phyloP scores from a whole-genome alignment of 371 early-diverging fungal species.

The Smittium culicis region DNA sequence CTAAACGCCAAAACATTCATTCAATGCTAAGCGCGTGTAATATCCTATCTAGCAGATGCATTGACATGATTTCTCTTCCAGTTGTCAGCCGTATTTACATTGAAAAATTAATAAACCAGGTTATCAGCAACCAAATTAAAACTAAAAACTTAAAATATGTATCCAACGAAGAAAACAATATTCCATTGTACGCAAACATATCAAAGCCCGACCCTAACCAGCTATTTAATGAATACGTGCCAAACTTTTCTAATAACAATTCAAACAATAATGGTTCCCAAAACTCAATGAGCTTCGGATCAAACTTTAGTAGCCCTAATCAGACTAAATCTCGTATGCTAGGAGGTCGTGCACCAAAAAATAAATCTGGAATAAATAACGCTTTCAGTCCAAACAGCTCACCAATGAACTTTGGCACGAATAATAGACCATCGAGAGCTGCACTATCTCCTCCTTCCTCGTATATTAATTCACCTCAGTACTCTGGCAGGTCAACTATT shows the following conservation, averaged over 20 bases:
- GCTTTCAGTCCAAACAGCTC: background rate
- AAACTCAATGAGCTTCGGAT: background rate
- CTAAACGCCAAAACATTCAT: constrained; percentile 50
- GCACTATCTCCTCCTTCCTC: background rate
- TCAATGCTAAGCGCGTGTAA: constrained; percentile 44
- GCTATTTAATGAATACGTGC: background rate
- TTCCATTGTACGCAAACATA: constrained; percentile 7
- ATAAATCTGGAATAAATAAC: background rate
- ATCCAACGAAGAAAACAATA: constrained; percentile 8
- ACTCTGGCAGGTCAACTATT: background rate
- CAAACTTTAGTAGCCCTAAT: background rate
- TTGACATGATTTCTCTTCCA: constrained; percentile 27
- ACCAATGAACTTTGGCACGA: background rate
- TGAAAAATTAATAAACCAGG: constrained; percentile 12
- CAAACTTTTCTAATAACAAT: background rate
- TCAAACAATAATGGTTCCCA: background rate
- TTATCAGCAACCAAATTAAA: background rate
- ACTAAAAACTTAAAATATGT: background rate
- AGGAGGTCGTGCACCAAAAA: background rate
- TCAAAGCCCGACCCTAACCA: background rate
- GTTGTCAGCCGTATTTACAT: constrained; percentile 25
- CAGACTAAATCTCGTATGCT: background rate
- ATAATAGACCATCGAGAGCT: background rate
- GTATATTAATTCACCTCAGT: background rate
- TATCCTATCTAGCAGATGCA: constrained; percentile 25